Base-by-base conservation (phyloP, 768 basidiomycete species). In the Boletus eberwhitei region DNA sequence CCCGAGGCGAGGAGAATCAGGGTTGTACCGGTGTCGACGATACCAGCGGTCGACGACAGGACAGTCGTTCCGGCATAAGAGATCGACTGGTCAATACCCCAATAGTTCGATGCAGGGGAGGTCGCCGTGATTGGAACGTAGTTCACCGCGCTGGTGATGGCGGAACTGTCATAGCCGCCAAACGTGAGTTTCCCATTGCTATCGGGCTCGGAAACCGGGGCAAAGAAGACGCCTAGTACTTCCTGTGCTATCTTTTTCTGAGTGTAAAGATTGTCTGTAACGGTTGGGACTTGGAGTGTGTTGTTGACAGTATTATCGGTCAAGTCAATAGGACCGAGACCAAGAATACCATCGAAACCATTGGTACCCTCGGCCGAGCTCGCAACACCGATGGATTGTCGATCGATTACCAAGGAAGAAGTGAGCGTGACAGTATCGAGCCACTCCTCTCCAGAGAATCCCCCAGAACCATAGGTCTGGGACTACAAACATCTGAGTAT, bases 331-430 rank as follows among this genome's bases (percentile, higher is more conserved):
- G 76, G 76, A 8, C 75, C 70, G 29, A 62, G 29, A 59, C 76
- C 59, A 13, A 79, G 67, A 45, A 78, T 67, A 13, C 77, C 77
- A 50, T 78, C 75, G 12, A 75, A 61, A 8, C 62, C 69, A 5
- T 48, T 37, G 40, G 71, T 64, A 24, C 73, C 75, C 3, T 29
- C 1, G 16, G 66, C n/a, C 0, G 19, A 36, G 4, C 51, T 46
- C 1, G 77, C 75, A 45, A 69, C 73, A 19, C 75, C 59, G 24
- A 78, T 72, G 21, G 67, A 69, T 59, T 79, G 77, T 2, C 52
- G 21, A 2, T 8, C 43, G 38, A 64, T 44, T 5, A 52, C 39
- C 24, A 60, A 29, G 13, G 13, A 42, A 2, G 58, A 29, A 3
- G 35, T 8, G 26, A 64, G 48, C 16, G 53, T 60, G 32, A 64